Evolutionary conservation across 1,284 basidiomycete species (phyloP).

Genomic region (Sporisorium reilianum): DNA sequence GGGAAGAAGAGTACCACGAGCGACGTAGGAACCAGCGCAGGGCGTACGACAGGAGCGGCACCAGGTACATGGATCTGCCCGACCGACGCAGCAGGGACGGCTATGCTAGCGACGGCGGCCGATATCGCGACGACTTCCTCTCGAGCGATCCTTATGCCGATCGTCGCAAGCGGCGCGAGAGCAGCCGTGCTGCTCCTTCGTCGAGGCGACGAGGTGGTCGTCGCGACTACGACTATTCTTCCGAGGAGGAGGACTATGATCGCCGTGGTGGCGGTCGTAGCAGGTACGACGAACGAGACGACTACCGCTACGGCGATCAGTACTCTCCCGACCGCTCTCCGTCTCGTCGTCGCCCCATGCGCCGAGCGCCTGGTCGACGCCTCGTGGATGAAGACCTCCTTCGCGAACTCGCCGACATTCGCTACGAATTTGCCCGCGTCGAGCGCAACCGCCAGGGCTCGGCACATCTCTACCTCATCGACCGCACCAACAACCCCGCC

Average conservation of each 20-base stretch:
- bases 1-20: slow-evolving; percentile 34
- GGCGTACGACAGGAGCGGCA: slow-evolving; percentile 26
- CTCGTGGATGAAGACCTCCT: slow-evolving; percentile 62
- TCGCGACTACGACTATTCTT: slow-evolving; percentile 34
- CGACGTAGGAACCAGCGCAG: slow-evolving; percentile 32
- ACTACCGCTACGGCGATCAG: slow-evolving; percentile 9
- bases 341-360: slow-evolving; percentile 19
- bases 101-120: slow-evolving; percentile 37
- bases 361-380: slow-evolving; percentile 40
- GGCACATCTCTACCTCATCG: slow-evolving; percentile 63
- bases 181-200: slow-evolving; percentile 6
- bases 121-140: slow-evolving; percentile 43
- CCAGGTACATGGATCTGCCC: slow-evolving; percentile 27
- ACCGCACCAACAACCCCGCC: slow-evolving; percentile 58
- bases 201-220: slow-evolving; percentile 24
- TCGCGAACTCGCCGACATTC: slow-evolving; percentile 60
- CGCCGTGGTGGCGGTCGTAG: slow-evolving; percentile 11
- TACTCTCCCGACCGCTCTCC: slow-evolving; percentile 17
- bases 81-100: slow-evolving; percentile 28
- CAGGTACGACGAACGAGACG: slow-evolving; percentile 14
- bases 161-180: slow-evolving; percentile 13
- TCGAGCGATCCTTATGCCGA: slow-evolving; percentile 41
- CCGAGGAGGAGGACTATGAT: slow-evolving; percentile 38
- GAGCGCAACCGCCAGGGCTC: slow-evolving; percentile 46
- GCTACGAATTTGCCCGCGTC: slow-evolving; percentile 45